A percentile compares a stretch with the other conserved stretches of the same genome.
Conservation (phyloP, 2,329 filamentous ascomycete species). For the Alternaria brassicicola region DNA sequence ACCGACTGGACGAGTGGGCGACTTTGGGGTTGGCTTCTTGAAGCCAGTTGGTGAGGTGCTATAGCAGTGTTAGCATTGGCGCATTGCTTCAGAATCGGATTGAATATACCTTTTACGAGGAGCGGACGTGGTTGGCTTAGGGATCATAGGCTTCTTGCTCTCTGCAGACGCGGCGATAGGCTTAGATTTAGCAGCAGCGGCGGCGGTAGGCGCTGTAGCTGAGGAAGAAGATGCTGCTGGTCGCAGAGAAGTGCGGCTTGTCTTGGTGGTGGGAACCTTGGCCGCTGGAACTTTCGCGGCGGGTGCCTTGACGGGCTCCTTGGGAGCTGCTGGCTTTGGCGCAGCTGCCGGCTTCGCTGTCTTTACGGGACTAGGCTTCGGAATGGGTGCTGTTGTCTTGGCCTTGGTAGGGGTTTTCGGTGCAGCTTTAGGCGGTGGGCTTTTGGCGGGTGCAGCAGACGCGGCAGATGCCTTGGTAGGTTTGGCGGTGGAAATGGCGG, state of each 20-base stretch:
- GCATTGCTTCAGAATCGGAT: neutral
- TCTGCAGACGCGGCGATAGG: constrained; percentile 8
- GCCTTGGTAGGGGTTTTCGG: constrained; percentile 43
- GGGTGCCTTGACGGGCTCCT: constrained; percentile 29
- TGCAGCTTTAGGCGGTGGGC: constrained; percentile 38
- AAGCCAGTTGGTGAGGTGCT: constrained; percentile 39
- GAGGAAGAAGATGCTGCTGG: constrained; percentile 29
- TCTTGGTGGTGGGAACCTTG: constrained; percentile 29
- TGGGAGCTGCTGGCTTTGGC: constrained; percentile 30
- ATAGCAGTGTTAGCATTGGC: constrained; percentile 9
- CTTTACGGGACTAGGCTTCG: constrained; percentile 31
- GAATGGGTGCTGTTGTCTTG: constrained; percentile 21
- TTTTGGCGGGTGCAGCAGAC: constrained; percentile 32
- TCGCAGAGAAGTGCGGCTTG: constrained; percentile 36
- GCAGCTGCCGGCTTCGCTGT: constrained; percentile 24
- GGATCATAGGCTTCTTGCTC: constrained; percentile 20
- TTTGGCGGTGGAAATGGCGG: constrained; percentile 42
- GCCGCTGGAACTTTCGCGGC: constrained; percentile 11
- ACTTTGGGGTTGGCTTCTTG: constrained; percentile 56
- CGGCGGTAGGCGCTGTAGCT: constrained; percentile 32
- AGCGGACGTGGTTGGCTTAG: constrained; percentile 20
- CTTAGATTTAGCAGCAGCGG: constrained; percentile 23
- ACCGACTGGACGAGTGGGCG: constrained; percentile 70
- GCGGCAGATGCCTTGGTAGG: constrained; percentile 26
- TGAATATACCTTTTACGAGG: constrained; percentile 20